Conservation (phyloP, 108 stramenopile species). For the Fistulifera solaris region DNA sequence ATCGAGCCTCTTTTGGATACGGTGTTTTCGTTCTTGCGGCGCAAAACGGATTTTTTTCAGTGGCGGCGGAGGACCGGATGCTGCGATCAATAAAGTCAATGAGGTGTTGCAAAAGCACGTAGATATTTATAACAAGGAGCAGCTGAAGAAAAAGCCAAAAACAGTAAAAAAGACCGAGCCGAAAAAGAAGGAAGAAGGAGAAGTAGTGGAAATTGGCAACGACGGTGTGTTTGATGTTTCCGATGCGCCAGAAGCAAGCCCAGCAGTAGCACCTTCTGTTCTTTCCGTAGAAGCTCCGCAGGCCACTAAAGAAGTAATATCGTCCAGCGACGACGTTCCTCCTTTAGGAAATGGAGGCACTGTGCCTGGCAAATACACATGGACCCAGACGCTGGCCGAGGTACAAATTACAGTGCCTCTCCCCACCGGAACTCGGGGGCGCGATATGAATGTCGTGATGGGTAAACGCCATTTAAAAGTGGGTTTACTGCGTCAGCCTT, state of each 20-base stretch:
- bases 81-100: slow-evolving; percentile 58
- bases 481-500: slow-evolving; percentile 30
- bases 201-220: slow-evolving; percentile 65
- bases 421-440: slow-evolving; percentile 78
- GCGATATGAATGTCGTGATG: slow-evolving; percentile 82
- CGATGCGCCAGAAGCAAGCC: slow-evolving; percentile 1
- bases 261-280: slow-evolving; percentile 5
- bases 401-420: slow-evolving; percentile 79
- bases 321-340: slow-evolving; percentile 43
- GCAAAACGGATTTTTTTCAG: slow-evolving; percentile 99
- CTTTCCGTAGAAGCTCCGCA: slow-evolving; percentile 9
- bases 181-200: slow-evolving; percentile 16
- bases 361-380: slow-evolving; percentile 82
- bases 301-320: slow-evolving; percentile 24
- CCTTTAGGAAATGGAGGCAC: slow-evolving; percentile 94
- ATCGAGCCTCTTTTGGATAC: slow-evolving; percentile 97
- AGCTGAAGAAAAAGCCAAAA: slow-evolving; percentile 21
- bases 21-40: slow-evolving; percentile 93
- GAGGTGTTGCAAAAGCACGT: slow-evolving; percentile 69
- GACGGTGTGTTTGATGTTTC: slow-evolving; percentile 70
- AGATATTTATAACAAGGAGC: slow-evolving; percentile 34
- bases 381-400: slow-evolving; percentile 97
- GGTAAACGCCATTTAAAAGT: slow-evolving; percentile 73
- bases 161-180: slow-evolving; percentile 15
- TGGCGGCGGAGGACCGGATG: slow-evolving; percentile 40